Evolutionary conservation across 1,284 basidiomycete genomes (phyloP).

Genomic region (Ustilago vetiveriae): DNA sequence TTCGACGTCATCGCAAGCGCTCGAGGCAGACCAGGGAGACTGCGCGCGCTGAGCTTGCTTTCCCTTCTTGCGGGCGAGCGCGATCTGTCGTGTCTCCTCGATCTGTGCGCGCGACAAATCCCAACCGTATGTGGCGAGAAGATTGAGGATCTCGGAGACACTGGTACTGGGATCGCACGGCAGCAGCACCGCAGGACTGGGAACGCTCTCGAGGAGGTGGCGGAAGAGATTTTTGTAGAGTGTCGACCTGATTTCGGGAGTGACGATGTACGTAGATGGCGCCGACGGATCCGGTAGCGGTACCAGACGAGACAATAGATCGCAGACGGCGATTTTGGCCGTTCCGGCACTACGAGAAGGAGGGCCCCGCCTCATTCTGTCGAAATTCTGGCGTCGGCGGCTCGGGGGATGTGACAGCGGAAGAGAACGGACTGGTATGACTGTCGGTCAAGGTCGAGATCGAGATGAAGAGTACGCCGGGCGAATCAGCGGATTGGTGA

Average conservation of each 20-base stretch:
- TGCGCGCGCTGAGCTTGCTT: slow-evolving; percentile 41
- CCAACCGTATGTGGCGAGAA: slow-evolving; percentile 48
- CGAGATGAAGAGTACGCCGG: too few species aligned
- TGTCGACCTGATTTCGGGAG: slow-evolving; percentile 17
- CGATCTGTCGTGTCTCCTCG: slow-evolving; percentile 41
- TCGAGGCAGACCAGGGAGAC: slow-evolving; percentile 33
- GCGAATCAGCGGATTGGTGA: too few species aligned
- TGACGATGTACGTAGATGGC: slow-evolving; percentile 32
- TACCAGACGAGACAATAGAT: slow-evolving; percentile 31
- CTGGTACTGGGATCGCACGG: slow-evolving; percentile 43
- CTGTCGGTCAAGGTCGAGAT: not conserved
- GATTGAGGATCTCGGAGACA: slow-evolving; percentile 32
- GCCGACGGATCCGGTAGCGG: slow-evolving; percentile 27
- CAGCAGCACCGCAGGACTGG: slow-evolving; percentile 37
- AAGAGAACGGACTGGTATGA: not conserved
- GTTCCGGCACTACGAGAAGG: slow-evolving; percentile 9
- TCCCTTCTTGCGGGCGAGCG: slow-evolving; percentile 48
- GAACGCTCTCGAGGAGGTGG: slow-evolving; percentile 33
- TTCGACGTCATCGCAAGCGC: slow-evolving; percentile 32
- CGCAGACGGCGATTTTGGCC: slow-evolving; percentile 34
- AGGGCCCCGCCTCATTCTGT: slow-evolving; percentile 28
- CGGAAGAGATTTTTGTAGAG: slow-evolving; percentile 30
- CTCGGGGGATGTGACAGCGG: too few species aligned
- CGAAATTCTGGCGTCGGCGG: too few species aligned
- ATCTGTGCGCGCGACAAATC: slow-evolving; percentile 54